Evolutionary conservation across 1,284 basidiomycete genomes (phyloP).

Genomic region (Austroboletus olivaceoglutinosus): DNA sequence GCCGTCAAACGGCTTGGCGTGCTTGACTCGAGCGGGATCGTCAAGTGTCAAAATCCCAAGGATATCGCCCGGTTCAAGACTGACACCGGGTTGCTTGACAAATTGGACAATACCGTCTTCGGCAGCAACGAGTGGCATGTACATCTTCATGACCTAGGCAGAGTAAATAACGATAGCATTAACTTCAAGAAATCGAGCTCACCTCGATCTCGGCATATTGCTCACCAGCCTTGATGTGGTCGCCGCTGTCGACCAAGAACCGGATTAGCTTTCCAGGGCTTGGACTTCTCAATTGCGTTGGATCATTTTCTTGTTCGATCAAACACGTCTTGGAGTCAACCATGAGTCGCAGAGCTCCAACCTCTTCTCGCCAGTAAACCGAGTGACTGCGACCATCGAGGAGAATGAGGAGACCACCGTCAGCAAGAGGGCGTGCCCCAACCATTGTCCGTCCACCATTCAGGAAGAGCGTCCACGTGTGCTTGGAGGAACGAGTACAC

Average conservation of each 20-base stretch:
- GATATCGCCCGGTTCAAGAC: constrained; percentile 96
- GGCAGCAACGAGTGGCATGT: constrained; percentile 94
- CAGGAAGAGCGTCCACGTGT: constrained; percentile 91
- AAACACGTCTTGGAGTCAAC: constrained; percentile 97
- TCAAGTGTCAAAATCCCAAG: constrained; percentile 97
- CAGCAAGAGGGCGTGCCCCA: constrained; percentile 87
- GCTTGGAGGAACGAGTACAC: constrained; percentile 86
- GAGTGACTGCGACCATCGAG: constrained; percentile 96
- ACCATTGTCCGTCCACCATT: constrained; percentile 93
- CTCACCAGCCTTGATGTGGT: constrained; percentile 95
- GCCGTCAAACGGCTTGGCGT: constrained; percentile 97
- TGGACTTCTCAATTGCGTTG: constrained; percentile 94
- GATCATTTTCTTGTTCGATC: constrained; percentile 99
- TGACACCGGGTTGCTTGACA: constrained; percentile 97
- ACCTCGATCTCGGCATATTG: constrained; percentile 99
- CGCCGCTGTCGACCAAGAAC: constrained; percentile 95
- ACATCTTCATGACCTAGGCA: constrained; percentile 95
- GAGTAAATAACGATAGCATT: constrained; percentile 19
- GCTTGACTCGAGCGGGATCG: constrained; percentile 95
- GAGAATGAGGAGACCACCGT: constrained; percentile 91
- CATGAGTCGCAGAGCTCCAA: constrained; percentile 91
- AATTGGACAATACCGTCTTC: constrained; percentile 97
- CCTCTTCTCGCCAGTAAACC: constrained; percentile 98
- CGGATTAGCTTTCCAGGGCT: constrained; percentile 96
- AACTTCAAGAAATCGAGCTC: constrained; percentile 16